A percentile compares a stretch with the other conserved stretches of the same genome.
Conservation (phyloP, 257 asterid genomes). For the Orobanche coerulescens region DNA sequence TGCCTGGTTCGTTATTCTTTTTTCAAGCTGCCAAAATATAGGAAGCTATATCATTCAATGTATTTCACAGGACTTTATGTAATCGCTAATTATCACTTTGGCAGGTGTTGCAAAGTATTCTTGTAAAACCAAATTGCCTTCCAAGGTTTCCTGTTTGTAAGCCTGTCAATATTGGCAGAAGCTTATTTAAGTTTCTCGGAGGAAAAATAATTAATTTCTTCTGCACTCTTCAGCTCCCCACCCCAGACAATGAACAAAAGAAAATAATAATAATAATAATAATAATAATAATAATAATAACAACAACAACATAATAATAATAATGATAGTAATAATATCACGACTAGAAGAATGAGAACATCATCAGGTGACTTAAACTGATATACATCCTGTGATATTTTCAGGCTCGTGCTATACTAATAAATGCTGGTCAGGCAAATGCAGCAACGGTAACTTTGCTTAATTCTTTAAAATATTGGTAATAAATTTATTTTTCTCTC, state of each 20-base stretch:
- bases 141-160: neutral
- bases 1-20: conserved; percentile 1
- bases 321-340: neutral
- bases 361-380: conserved; percentile 18
- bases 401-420: conserved; percentile 95
- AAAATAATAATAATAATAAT: neutral
- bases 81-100: neutral
- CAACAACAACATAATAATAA: neutral
- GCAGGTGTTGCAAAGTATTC: neutral
- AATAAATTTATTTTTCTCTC: neutral
- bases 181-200: neutral
- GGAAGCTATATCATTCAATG: neutral
- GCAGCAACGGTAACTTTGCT: conserved; percentile 81
- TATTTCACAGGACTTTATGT: neutral
- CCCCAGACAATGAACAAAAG: neutral
- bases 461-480: neutral
- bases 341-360: neutral
- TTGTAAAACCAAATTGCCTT: neutral
- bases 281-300: neutral
- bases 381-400: conserved; percentile 21
- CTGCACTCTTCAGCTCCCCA: neutral
- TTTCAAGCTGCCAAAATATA: neutral
- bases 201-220: neutral
- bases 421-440: conserved; percentile 99
- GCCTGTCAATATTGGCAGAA: neutral